Conservation (phyloP, 2,329 filamentous ascomycete species). For the Epichloe uncinata region DNA sequence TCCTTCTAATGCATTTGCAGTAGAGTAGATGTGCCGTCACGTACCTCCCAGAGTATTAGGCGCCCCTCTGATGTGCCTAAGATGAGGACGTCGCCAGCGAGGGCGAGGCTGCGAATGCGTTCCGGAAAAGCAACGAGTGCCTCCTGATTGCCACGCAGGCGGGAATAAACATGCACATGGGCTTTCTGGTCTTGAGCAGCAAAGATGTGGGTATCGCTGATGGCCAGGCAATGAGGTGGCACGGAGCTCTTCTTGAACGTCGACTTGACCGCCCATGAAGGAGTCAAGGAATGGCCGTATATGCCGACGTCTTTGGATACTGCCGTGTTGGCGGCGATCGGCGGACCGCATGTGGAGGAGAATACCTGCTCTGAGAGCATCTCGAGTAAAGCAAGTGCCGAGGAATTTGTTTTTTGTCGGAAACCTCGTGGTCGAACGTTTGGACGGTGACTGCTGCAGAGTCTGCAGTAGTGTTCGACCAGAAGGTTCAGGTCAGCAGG, state of each 20-base stretch:
- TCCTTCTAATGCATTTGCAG: neutral
- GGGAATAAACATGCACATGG: conserved; percentile 82
- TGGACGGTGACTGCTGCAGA: neutral
- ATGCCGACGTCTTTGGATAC: conserved; percentile 72
- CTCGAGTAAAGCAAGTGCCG: neutral
- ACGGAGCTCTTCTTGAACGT: conserved; percentile 87
- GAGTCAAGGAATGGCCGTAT: conserved; percentile 72
- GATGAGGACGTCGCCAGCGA: conserved; percentile 60
- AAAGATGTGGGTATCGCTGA: conserved; percentile 74
- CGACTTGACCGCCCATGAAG: conserved; percentile 58
- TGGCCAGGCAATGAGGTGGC: conserved; percentile 64
- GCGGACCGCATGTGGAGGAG: conserved; percentile 43
- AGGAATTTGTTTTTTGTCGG: neutral
- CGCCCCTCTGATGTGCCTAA: conserved; percentile 77
- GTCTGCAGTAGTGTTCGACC: neutral
- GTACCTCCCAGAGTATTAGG: conserved; percentile 85
- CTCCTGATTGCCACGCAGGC: conserved; percentile 75
- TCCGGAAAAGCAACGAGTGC: conserved; percentile 80
- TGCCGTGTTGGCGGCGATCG: conserved; percentile 46
- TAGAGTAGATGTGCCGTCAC: conserved; percentile 13
- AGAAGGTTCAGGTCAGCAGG: neutral
- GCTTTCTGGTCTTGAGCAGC: conserved; percentile 85
- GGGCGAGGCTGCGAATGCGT: conserved; percentile 62
- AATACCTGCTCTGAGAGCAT: conserved; percentile 51
- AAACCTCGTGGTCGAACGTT: neutral